These are phyloP conservation scores for Poteriospumella lacustris DNA, from an alignment of 108 stramenopile species.

Conservation along the genomic window DNA sequence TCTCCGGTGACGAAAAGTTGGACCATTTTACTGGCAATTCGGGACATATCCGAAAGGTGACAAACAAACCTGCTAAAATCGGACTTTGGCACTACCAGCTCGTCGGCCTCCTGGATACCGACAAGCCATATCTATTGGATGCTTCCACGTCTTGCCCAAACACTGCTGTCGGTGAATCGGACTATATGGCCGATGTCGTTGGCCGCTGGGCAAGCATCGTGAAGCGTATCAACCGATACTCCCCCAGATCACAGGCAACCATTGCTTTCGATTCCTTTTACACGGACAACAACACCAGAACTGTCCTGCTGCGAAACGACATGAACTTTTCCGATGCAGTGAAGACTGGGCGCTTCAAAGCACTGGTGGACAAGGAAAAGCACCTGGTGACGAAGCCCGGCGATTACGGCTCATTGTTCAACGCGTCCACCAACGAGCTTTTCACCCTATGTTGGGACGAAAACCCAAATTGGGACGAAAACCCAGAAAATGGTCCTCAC, in stretches of 20 bases:
- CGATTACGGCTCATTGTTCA: no score
- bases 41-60: not conserved
- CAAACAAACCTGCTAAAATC: not conserved
- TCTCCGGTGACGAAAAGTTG: not conserved
- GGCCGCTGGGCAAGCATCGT: not conserved
- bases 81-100: not conserved
- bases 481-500: no score
- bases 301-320: no score
- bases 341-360: no score
- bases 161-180: not conserved
- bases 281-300: not conserved
- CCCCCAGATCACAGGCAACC: not conserved
- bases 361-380: no score
- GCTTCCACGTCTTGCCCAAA: not conserved
- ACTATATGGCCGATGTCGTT: not conserved
- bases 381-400: no score
- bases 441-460: no score
- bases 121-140: not conserved
- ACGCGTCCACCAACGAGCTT: no score
- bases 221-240: not conserved
- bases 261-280: not conserved
- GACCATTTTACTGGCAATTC: not conserved
- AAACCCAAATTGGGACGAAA: no score
- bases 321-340: no score
- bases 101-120: not conserved